phyloP scores from a whole-genome alignment of 139 green algal species.

The Gonium pectorale region DNA sequence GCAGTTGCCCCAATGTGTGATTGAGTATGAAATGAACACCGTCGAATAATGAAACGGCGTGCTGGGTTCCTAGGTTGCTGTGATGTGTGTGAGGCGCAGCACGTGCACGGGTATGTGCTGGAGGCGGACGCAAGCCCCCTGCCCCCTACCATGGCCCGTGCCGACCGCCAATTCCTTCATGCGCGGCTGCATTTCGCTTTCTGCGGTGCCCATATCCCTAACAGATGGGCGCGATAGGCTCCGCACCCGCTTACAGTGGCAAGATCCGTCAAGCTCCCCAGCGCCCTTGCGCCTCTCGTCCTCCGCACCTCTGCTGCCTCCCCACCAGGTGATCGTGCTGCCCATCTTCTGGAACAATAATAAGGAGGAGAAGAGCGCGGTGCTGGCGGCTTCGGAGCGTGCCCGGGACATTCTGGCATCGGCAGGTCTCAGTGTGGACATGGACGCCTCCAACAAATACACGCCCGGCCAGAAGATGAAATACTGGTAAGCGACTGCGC shows the following conservation, averaged over 20 bases:
- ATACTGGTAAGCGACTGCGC: slow-evolving; percentile 62
- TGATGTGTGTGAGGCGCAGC: too few relatives aligned
- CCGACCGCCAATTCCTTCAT: not conserved
- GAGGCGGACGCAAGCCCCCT: not conserved
- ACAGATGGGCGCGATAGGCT: too few relatives aligned
- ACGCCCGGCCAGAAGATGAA: slow-evolving; percentile 77
- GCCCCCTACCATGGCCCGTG: not conserved
- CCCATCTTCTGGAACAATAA: slow-evolving; percentile 75
- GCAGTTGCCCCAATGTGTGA: too few relatives aligned
- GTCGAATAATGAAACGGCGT: not conserved
- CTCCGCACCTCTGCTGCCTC: not conserved
- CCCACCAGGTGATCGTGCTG: slow-evolving; percentile 65
- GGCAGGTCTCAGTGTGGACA: slow-evolving; percentile 55
- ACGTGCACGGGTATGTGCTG: not conserved
- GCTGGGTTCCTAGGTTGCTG: not conserved
- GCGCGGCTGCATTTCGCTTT: too few relatives aligned
- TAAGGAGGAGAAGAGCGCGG: slow-evolving; percentile 56
- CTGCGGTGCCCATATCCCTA: too few relatives aligned
- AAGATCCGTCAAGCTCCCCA: not conserved
- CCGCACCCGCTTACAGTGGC: not conserved
- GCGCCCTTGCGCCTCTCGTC: not conserved
- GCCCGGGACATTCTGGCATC: slow-evolving; percentile 50
- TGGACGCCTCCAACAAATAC: slow-evolving; percentile 65
- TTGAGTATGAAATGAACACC: too few relatives aligned
- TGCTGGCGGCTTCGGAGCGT: slow-evolving; percentile 54